phyloP scores from a whole-genome alignment of 2,329 filamentous ascomycete species.

The Cladophialophora bantiana region DNA sequence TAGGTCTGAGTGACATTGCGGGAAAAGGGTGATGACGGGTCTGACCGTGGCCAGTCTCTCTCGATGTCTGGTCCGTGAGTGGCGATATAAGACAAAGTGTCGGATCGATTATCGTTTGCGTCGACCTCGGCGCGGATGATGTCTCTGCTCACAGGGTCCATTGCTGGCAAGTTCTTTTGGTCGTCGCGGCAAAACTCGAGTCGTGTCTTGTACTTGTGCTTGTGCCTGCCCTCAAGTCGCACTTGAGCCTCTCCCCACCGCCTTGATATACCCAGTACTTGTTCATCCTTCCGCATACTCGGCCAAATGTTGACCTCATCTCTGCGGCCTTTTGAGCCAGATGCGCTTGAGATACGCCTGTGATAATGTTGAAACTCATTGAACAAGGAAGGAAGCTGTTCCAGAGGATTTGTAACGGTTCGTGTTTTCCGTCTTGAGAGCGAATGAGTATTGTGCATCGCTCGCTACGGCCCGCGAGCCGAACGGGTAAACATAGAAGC shows the following conservation, averaged over 20 bases:
- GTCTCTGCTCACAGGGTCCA: slow-evolving; percentile 25
- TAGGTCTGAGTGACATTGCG: slow-evolving; percentile 11
- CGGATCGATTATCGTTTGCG: slow-evolving; percentile 21
- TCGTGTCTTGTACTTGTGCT: background rate
- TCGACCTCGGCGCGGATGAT: slow-evolving; percentile 28
- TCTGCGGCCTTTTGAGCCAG: background rate
- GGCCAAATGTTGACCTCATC: background rate
- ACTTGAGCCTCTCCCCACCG: background rate
- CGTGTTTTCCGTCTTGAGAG: background rate
- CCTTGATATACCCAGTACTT: background rate
- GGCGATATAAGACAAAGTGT: slow-evolving; percentile 25
- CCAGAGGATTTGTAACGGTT: background rate
- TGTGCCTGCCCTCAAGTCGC: background rate
- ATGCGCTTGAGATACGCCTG: slow-evolving; percentile 3
- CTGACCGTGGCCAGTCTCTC: slow-evolving; percentile 21
- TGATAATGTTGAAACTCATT: background rate
- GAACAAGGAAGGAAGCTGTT: slow-evolving; percentile 6
- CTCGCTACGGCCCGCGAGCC: background rate
- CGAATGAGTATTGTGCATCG: background rate
- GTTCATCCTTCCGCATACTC: slow-evolving; percentile 8
- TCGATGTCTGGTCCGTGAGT: slow-evolving; percentile 28
- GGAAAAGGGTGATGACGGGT: background rate
- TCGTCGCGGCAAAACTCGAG: background rate
- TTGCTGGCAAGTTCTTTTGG: background rate
- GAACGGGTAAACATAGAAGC: slow-evolving; percentile 11